These are phyloP conservation scores for Candida nitratophila DNA, from an alignment of 805 yeast genomes.

Conservation along the genomic window DNA sequence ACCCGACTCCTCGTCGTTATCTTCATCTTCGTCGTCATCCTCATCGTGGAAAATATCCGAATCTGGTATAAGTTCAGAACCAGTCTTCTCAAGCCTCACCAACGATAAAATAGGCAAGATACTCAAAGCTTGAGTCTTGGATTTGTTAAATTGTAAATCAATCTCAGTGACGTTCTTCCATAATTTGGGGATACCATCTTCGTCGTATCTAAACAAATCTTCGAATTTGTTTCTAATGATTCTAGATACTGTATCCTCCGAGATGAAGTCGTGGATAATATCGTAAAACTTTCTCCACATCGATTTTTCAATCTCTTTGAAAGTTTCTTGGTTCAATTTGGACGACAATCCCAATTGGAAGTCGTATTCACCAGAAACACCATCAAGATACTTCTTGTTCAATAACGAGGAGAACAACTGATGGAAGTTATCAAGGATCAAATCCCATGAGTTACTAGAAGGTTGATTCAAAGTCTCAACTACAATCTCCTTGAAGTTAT, in stretches of 20 bases:
- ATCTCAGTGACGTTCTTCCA: conserved; percentile 74
- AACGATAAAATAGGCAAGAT: conserved; percentile 52
- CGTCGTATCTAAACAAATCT: conserved; percentile 75
- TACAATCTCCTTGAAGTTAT: conserved; percentile 43
- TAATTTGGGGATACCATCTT: conserved; percentile 70
- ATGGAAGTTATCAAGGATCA: conserved; percentile 38
- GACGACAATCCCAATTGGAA: conserved; percentile 57
- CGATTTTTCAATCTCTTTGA: conserved; percentile 36
- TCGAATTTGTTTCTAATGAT: conserved; percentile 78
- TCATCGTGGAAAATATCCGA: conserved; percentile 34
- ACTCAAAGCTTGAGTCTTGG: conserved; percentile 51
- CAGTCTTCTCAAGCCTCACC: conserved; percentile 44
- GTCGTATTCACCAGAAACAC: conserved; percentile 33
- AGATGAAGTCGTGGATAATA: conserved; percentile 52
- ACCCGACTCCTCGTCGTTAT: conserved; percentile 27
- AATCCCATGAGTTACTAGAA: conserved; percentile 53
- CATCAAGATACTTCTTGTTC: conserved; percentile 22
- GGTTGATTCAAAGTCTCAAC: conserved; percentile 44
- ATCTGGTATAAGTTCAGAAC: conserved; percentile 54
- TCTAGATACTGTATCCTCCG: conserved; percentile 57
- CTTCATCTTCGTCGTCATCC: conserved; percentile 26
- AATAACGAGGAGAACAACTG: conserved; percentile 19
- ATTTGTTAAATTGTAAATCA: conserved; percentile 52
- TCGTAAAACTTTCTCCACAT: conserved; percentile 64
- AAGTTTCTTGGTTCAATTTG: conserved; percentile 34